These are phyloP conservation scores for Mitragyna speciosa DNA, from an alignment of 257 asterid genomes.

Conservation along the genomic window DNA sequence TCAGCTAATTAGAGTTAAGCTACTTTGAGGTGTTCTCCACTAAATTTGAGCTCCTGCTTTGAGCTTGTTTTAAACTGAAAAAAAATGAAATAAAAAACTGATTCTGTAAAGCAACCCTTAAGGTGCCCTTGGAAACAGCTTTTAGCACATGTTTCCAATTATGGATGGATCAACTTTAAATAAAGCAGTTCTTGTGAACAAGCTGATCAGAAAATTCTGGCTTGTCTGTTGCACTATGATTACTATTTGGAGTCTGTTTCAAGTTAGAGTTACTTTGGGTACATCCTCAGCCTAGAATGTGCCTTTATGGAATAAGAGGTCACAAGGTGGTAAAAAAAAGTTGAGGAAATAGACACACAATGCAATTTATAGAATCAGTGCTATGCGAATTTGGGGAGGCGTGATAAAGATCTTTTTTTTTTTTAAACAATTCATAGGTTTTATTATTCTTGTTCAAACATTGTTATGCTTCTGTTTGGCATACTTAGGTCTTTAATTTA, in stretches of 20 bases:
- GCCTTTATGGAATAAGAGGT: background rate
- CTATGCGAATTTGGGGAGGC: background rate
- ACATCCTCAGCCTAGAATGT: background rate
- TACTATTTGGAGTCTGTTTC: background rate
- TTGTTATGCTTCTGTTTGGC: background rate
- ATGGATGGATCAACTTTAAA: background rate
- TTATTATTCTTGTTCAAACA: background rate
- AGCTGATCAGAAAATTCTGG: background rate
- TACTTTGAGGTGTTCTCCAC: background rate
- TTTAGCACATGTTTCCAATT: background rate
- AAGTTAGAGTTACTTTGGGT: background rate
- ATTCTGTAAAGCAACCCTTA: background rate
- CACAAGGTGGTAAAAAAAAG: background rate
- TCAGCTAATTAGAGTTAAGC: too few relatives aligned
- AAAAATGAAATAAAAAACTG: too few relatives aligned
- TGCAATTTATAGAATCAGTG: background rate
- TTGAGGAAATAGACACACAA: background rate
- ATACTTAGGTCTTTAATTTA: background rate
- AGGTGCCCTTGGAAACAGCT: background rate
- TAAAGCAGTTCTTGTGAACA: background rate
- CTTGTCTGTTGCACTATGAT: background rate
- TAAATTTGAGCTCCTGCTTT: background rate
- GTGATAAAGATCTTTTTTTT: background rate
- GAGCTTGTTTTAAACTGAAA: background rate
- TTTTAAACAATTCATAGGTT: background rate